Percentiles rank a stretch among this genome's conserved stretches.
Evolutionary conservation across 306 rosid genomes (phyloP).

Genomic region (Quercus engelmannii): DNA sequence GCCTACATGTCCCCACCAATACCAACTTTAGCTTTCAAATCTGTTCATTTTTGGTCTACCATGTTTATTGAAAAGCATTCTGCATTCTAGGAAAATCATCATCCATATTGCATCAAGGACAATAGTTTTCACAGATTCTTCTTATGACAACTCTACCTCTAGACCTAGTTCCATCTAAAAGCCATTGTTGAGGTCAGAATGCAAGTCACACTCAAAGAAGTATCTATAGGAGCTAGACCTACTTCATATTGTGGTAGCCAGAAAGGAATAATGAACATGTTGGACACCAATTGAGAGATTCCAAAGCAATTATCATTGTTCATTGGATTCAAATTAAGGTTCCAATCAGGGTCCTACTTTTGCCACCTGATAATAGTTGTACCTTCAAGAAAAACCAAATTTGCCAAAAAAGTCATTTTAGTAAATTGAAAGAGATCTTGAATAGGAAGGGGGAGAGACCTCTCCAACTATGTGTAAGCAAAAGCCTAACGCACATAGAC

Average conservation of each 20-base stretch:
- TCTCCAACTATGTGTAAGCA: neutral
- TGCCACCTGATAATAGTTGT: constrained; percentile 8
- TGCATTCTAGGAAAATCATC: too few species aligned
- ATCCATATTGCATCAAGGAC: too few species aligned
- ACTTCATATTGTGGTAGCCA: neutral
- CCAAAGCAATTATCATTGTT: neutral
- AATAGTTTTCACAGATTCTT: neutral
- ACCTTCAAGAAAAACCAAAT: neutral
- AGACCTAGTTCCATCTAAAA: neutral
- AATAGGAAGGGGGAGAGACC: constrained; percentile 7
- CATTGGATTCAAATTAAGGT: neutral
- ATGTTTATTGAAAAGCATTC: neutral
- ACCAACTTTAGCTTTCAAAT: neutral
- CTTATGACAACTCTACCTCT: neutral
- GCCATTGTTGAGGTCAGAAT: neutral
- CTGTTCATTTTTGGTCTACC: neutral
- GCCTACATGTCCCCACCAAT: neutral
- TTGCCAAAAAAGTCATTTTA: neutral
- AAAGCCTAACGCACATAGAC: neutral
- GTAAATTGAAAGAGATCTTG: neutral
- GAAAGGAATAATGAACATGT: neutral
- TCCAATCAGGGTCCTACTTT: neutral
- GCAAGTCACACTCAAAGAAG: constrained; percentile 1
- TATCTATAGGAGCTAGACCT: neutral
- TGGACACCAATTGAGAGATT: constrained; percentile 1